Evolutionary conservation across 805 yeast genomes (phyloP).

Genomic region (Saturnispora besseyi): DNA sequence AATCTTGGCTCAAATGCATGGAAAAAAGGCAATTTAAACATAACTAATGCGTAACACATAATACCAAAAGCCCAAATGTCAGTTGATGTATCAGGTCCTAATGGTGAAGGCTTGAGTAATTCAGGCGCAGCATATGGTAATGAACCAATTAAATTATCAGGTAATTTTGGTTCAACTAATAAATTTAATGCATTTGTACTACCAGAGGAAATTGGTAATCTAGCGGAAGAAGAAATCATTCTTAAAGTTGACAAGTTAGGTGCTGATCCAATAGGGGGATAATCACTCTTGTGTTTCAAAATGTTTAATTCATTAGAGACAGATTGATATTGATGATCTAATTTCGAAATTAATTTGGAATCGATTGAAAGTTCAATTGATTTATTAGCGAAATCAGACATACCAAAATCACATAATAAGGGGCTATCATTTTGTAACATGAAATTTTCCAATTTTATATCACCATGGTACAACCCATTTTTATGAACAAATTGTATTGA

Average conservation of each 20-base stretch:
- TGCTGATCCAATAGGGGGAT: background rate
- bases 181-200: constrained; percentile 2
- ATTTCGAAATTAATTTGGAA: background rate
- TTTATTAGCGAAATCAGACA: constrained; percentile 35
- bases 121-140: constrained; percentile 93
- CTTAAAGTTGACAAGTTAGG: constrained; percentile 2
- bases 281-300: background rate
- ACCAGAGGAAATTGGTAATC: background rate
- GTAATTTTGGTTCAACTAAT: constrained; percentile 1
- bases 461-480: constrained; percentile 67
- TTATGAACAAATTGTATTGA: constrained; percentile 59
- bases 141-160: constrained; percentile 52
- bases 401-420: constrained; percentile 83
- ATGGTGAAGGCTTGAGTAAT: constrained; percentile 52
- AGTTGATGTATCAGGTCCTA: constrained; percentile 51
- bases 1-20: constrained; percentile 79
- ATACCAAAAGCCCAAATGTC: constrained; percentile 94
- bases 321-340: background rate
- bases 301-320: background rate
- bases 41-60: constrained; percentile 58
- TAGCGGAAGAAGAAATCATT: background rate
- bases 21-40: constrained; percentile 72
- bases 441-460: constrained; percentile 74
- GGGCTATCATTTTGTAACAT: constrained; percentile 44
- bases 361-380: background rate